A percentile compares a stretch with the other conserved stretches of the same genome.
phyloP scores from a whole-genome alignment of 2,329 filamentous ascomycete genomes.

The Aureobasidium sp. region DNA sequence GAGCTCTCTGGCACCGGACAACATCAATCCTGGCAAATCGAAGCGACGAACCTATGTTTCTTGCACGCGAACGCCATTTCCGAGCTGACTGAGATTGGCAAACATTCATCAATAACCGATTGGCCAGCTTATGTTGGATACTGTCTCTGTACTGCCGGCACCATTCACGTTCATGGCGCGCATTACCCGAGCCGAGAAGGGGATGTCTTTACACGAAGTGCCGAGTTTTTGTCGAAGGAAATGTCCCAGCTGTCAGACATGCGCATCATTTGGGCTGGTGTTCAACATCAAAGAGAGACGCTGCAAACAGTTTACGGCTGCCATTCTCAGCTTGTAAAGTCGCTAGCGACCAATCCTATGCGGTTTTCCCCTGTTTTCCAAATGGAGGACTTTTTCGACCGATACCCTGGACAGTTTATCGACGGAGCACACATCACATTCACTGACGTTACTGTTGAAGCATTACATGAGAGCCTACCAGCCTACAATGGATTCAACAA shows the following conservation, averaged over 20 bases:
- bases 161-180: constrained; percentile 78
- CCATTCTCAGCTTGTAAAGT: constrained; percentile 73
- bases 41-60: constrained; percentile 80
- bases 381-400: constrained; percentile 78
- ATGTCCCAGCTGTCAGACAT: constrained; percentile 73
- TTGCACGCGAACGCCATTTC: constrained; percentile 81
- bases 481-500: constrained; percentile 12
- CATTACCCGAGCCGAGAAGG: constrained; percentile 62
- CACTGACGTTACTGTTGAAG: constrained; percentile 55
- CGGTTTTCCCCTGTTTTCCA: constrained; percentile 73
- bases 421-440: constrained; percentile 69
- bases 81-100: constrained; percentile 71
- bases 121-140: constrained; percentile 85
- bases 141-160: constrained; percentile 77
- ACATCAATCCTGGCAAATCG: constrained; percentile 87
- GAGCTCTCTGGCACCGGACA: constrained; percentile 73
- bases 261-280: constrained; percentile 64
- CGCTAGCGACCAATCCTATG: constrained; percentile 57
- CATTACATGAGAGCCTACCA: constrained; percentile 31
- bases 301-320: constrained; percentile 68
- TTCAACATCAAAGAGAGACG: constrained; percentile 72
- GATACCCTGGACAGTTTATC: constrained; percentile 64
- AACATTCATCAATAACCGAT: constrained; percentile 64
- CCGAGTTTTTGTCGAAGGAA: constrained; percentile 66
- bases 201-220: constrained; percentile 53